Base-by-base conservation (phyloP, 805 yeast genomes). In the Saccharomycopsis lassenensis region DNA sequence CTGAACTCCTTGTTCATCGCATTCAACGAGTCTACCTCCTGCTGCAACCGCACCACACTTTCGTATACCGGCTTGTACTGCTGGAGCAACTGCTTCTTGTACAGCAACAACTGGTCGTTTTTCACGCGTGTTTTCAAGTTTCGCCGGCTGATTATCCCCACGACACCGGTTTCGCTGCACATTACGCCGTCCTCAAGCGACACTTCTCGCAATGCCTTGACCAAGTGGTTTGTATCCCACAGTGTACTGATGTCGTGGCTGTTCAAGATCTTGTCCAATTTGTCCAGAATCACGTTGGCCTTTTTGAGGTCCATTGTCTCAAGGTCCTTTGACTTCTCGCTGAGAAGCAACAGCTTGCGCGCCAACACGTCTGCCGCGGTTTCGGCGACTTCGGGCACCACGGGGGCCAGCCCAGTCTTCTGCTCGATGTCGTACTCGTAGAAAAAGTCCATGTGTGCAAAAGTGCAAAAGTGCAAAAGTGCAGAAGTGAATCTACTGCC, bases 81-180 rank as follows among this genome's bases (percentile, higher is more conserved):
- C 44, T 60, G 63, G 26, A 72, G 47, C 0, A 65, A 66, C 36
- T 66, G 58, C 41, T 70, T 55, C 47, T 79, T 79, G 41, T 67
- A 71, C 36, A 65, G 67, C 26, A 79, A 54, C 10, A 21, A 79
- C 51, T n/a, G n/a, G 37, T 77, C 82, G 20, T 60, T 58, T 48
- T 80, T 87, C 15, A 80, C 59, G 27, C 66, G 71, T 29, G 75
- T 71, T 37, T 77, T 61, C 34, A 81, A 57, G 25, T 70, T 63
- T 48, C 77, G 68, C 45, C 93, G 62, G 1, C 75, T 59, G 24
- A 77, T 59, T 2, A 76, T 67, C 0, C 89, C 89, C 10, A 65
- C 50, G 19, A 74, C 47, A 22, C 59, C 58, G 15, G 69, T 37
- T 12, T 35, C 31, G n/a, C 32, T 24, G 4, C 31, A n/a, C 10